Base-by-base conservation (phyloP, 768 basidiomycete species). In the Gloeostereum incarnatum region DNA sequence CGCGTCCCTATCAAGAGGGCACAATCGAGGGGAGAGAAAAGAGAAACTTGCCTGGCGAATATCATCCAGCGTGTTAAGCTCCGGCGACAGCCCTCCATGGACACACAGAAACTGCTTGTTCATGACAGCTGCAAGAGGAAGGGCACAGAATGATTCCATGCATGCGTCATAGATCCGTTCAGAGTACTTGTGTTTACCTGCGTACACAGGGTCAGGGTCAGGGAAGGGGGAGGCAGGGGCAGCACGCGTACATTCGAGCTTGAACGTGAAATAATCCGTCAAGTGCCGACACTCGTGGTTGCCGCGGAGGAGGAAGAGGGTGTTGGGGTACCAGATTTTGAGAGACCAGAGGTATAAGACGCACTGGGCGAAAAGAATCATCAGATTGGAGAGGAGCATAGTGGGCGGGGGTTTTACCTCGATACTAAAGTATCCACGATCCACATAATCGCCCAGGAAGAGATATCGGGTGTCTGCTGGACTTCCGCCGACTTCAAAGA, bases 91-190 rank as follows among this genome's bases (percentile, higher is more conserved):
- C 13, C 96, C 96, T 21, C 96, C 96, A 44, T 99, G 96, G 44
- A 98, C 96, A 60, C 94, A 99, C 35, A 98, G 67, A 61, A 99
- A 99, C 60, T 98, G 96, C 56, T 97, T 97, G 69, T 99, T 99
- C 94, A 98, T 98, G 53, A 99, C 60, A 22, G 96, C 96, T 1
- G 94, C 94, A 6, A 99, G 73, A 2, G 96, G 96, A 1, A 99
- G 73, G 0, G 86, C 73, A 55, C 93, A 97, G 68, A 99, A 98
- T 0, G 89, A 89, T 20, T 96, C 88, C 91, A 97, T 94, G 71
- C 89, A 92, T 19, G 90, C 91, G 44, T 99, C 91, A 57, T 99
- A 99, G 44, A 99, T 75, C 18, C 80, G 78, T 49, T 97, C 94
- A 6, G 90, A 91, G 61, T 99, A 99, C 65, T 98, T 98, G 68